Conservation (phyloP, 2,329 filamentous ascomycete genomes). For the Cladosporium velox region DNA sequence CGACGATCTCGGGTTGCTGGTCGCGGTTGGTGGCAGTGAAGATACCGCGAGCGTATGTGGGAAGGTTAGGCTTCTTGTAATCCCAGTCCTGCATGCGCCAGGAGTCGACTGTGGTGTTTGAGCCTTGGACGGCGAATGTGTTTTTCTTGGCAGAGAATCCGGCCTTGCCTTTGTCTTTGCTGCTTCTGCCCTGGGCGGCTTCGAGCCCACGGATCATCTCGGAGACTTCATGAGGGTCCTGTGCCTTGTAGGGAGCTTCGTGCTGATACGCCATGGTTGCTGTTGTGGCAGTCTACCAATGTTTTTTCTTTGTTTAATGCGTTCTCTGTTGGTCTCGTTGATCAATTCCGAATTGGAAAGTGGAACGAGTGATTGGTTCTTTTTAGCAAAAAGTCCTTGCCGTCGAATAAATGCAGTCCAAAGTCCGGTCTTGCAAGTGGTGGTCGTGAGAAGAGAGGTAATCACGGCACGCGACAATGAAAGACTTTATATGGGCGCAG, state of each 20-base stretch:
- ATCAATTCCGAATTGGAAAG: conserved; percentile 8
- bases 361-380: conserved; percentile 6
- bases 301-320: background rate
- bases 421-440: background rate
- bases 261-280: conserved; percentile 54
- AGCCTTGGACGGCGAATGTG: conserved; percentile 70
- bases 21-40: conserved; percentile 77
- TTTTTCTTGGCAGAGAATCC: conserved; percentile 76
- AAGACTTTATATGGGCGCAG: background rate
- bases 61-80: conserved; percentile 83
- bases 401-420: background rate
- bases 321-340: background rate
- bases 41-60: conserved; percentile 88
- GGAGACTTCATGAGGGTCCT: conserved; percentile 69
- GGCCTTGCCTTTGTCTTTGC: conserved; percentile 53
- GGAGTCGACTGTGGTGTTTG: conserved; percentile 73
- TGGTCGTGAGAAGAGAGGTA: background rate
- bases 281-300: background rate
- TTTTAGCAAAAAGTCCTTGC: conserved; percentile 5
- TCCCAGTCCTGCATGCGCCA: conserved; percentile 96
- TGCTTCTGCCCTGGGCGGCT: conserved; percentile 51
- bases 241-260: conserved; percentile 63
- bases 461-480: background rate
- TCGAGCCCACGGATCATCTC: conserved; percentile 68
- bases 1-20: conserved; percentile 73